Evolutionary conservation across 768 basidiomycete species (phyloP).

Genomic region (Leccinum boreale): DNA sequence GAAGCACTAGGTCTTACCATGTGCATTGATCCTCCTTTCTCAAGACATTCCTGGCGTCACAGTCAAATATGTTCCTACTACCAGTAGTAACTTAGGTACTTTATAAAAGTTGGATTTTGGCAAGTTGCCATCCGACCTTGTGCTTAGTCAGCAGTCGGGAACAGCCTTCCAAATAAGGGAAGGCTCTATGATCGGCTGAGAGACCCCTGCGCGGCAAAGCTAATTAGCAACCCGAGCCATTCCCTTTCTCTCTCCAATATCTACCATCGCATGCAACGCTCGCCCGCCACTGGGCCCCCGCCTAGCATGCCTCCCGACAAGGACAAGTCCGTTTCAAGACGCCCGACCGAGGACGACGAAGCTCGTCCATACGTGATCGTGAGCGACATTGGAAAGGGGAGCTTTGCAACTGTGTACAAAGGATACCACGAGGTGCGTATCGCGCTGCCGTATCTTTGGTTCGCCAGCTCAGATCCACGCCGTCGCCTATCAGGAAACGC

Average conservation of each 20-base stretch:
- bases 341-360: constrained; percentile 60
- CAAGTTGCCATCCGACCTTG: no score
- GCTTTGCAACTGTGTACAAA: constrained; percentile 94
- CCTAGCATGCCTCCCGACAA: constrained; percentile 29
- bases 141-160: constrained; percentile 18
- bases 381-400: constrained; percentile 80
- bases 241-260: constrained; percentile 14
- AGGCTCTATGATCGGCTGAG: constrained; percentile 20
- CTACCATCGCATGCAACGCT: constrained; percentile 16
- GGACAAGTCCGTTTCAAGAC: constrained; percentile 25
- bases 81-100: neutral
- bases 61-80: no score
- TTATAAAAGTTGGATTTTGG: no score
- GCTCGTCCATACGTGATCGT: constrained; percentile 75
- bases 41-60: neutral
- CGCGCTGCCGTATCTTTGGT: neutral
- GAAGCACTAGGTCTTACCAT: neutral
- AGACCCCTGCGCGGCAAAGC: constrained; percentile 22
- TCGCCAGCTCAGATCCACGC: neutral
- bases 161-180: constrained; percentile 27
- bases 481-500: constrained; percentile 55
- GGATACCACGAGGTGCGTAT: constrained; percentile 81
- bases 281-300: constrained; percentile 19
- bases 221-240: constrained; percentile 23
- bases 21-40: neutral